Conservation (phyloP, 2,329 filamentous ascomycete species). For the Aspergillus sp. region DNA sequence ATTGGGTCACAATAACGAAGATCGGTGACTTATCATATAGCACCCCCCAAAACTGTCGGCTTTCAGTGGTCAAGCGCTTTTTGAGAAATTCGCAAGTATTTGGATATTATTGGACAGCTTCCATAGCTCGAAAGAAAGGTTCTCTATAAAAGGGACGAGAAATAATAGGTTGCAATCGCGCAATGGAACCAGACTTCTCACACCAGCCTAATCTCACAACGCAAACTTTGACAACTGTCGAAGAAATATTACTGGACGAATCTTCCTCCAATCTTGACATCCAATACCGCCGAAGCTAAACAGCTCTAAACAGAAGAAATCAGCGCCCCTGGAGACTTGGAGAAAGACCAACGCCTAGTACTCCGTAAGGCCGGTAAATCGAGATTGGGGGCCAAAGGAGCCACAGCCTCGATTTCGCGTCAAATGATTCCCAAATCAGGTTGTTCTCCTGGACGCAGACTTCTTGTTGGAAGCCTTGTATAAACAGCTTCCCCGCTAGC, state of each 20-base stretch:
- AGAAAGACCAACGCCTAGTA: not conserved
- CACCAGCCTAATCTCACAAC: not conserved
- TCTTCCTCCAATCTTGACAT: not conserved
- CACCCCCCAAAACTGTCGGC: no score
- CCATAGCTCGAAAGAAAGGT: no score
- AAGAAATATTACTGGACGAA: not conserved
- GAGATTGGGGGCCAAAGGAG: not conserved
- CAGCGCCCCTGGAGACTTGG: not conserved
- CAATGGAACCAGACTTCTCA: no score
- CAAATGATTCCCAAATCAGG: slow-evolving; percentile 3
- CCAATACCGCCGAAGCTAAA: not conserved
- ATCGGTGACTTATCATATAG: no score
- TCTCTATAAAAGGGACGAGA: no score
- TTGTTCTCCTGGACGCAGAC: not conserved
- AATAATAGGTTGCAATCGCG: no score
- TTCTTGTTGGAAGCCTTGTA: not conserved
- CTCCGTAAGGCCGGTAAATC: not conserved
- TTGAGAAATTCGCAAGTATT: no score
- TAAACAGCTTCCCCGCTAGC: not conserved
- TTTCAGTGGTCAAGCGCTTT: no score
- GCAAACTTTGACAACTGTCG: not conserved
- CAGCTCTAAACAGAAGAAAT: not conserved
- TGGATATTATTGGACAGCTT: no score
- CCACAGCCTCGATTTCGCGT: not conserved
- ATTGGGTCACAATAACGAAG: no score